These are phyloP conservation scores for Monosporozyma unispora DNA, from an alignment of 805 yeast species.

Conservation along the genomic window DNA sequence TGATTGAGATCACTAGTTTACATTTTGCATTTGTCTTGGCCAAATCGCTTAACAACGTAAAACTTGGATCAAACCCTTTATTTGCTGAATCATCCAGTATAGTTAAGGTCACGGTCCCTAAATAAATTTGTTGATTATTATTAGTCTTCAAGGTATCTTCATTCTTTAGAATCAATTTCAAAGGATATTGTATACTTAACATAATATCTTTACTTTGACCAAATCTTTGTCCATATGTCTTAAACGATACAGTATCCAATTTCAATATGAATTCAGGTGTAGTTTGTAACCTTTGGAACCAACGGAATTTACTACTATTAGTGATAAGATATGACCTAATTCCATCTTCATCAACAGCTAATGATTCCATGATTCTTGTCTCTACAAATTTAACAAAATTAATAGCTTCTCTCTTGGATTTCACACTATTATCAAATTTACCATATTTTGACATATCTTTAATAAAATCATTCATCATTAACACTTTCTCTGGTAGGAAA, in stretches of 20 bases:
- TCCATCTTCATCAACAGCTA: constrained; percentile 17
- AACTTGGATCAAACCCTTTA: not conserved
- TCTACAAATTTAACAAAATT: constrained; percentile 10
- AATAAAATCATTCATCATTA: not conserved
- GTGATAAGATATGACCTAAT: constrained; percentile 12
- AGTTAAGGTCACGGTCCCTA: constrained; percentile 14
- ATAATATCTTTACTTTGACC: constrained; percentile 7
- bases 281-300: not conserved
- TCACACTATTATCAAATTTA: not conserved
- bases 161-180: constrained; percentile 3
- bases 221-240: constrained; percentile 7
- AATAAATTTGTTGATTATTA: constrained; percentile 5
- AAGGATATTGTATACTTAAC: constrained; percentile 12
- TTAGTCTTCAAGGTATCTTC: constrained; percentile 1
- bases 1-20: constrained; percentile 16
- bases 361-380: constrained; percentile 17
- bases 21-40: constrained; percentile 7
- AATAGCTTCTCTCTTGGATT: constrained; percentile 1
- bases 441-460: not conserved
- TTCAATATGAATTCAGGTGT: constrained; percentile 6
- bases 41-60: constrained; percentile 4
- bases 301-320: constrained; percentile 7
- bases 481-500: constrained; percentile 4
- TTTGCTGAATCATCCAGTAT: constrained; percentile 8
- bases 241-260: constrained; percentile 7